Conservation (phyloP, 352 stramenopile species). For the Globisporangium solare region DNA sequence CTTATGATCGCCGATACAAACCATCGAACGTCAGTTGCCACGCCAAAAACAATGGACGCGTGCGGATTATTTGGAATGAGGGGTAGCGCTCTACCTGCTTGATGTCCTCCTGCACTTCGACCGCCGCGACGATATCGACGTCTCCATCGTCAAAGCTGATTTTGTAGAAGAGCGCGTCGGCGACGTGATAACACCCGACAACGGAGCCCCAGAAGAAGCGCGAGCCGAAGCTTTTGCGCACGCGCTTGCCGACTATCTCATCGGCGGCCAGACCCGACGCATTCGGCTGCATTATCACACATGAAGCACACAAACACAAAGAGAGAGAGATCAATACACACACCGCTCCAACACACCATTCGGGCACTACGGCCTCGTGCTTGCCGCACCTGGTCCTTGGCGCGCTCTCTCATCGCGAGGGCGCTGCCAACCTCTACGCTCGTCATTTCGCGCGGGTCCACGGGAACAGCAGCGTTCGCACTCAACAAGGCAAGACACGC, state of each 20-base stretch:
- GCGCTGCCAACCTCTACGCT: background rate
- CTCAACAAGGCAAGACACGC: background rate
- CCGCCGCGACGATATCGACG: constrained; percentile 58
- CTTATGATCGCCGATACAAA: background rate
- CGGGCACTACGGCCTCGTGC: no score
- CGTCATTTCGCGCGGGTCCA: background rate
- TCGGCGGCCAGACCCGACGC: background rate
- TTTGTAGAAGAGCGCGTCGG: constrained; percentile 61
- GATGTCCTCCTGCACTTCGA: constrained; percentile 48
- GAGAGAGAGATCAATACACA: background rate
- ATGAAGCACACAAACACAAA: background rate
- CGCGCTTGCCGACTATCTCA: constrained; percentile 26
- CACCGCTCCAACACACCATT: background rate
- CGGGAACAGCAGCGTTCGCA: background rate
- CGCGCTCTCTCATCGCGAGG: background rate
- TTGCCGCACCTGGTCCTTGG: background rate
- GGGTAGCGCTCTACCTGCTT: constrained; percentile 16
- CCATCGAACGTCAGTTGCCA: background rate
- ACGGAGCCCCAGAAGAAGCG: constrained; percentile 63
- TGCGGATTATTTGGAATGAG: background rate
- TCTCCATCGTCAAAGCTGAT: constrained; percentile 80
- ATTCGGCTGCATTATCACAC: background rate
- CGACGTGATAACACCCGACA: constrained; percentile 50
- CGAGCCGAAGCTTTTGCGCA: constrained; percentile 67
- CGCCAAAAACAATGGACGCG: background rate